Conservation (phyloP, 805 yeast genomes). For the Lipomyces lipofer region DNA sequence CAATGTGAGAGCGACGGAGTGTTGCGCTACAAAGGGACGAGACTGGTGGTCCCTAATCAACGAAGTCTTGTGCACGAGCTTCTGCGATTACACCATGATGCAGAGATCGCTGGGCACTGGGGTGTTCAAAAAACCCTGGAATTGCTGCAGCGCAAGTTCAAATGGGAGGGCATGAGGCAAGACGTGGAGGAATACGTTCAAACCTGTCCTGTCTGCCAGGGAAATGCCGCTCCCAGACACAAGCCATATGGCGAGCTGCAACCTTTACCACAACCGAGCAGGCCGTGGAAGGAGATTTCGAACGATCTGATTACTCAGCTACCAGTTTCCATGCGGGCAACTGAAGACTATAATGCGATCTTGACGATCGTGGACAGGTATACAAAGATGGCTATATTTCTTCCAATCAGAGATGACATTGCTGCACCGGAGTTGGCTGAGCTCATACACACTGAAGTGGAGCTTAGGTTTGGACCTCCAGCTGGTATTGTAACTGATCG, state of each 20-base stretch:
- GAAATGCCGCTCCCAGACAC: background rate
- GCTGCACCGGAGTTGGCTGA: constrained; percentile 14
- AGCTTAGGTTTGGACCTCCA: constrained; percentile 25
- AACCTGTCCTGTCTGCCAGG: background rate
- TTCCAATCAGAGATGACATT: constrained; percentile 13
- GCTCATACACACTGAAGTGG: constrained; percentile 17
- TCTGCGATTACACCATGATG: constrained; percentile 1
- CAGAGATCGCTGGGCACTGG: background rate
- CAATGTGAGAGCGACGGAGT: background rate
- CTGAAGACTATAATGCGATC: constrained; percentile 21
- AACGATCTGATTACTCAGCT: background rate
- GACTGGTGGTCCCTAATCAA: background rate
- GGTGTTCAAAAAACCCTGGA: background rate
- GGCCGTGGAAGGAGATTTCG: background rate
- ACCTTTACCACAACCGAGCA: background rate
- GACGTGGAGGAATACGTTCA: background rate
- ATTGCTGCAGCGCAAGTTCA: background rate
- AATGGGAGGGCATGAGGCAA: background rate
- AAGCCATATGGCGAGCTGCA: background rate
- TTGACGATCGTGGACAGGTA: constrained; percentile 31
- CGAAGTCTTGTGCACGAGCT: background rate
- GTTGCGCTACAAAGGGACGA: background rate
- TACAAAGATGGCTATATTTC: constrained; percentile 31
- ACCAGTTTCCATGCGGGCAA: background rate
- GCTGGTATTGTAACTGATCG: constrained; percentile 23